Evolutionary conservation across 371 early-diverging fungal genomes (phyloP).

Genomic region (Batkoa obscura): DNA sequence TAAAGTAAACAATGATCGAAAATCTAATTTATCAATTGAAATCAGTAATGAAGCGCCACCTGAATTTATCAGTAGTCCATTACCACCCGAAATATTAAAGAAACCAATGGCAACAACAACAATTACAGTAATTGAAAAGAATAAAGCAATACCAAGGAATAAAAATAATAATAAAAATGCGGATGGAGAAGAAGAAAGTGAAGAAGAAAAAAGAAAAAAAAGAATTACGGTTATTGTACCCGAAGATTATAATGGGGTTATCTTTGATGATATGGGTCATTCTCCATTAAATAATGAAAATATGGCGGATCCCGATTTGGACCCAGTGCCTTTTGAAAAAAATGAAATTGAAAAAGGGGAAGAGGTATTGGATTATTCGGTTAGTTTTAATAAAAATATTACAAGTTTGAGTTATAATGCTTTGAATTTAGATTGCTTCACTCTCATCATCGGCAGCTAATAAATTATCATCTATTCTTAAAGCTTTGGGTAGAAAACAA

Average conservation of each 20-base stretch:
- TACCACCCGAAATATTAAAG: not conserved
- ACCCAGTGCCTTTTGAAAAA: too few relatives aligned
- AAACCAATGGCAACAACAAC: not conserved
- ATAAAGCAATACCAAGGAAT: not conserved
- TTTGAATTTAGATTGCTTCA: not conserved
- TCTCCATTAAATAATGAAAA: not conserved
- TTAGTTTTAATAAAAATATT: not conserved
- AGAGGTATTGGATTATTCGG: not conserved
- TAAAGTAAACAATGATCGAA: not conserved
- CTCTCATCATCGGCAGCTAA: not conserved
- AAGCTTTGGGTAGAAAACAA: not conserved
- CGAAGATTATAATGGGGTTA: not conserved
- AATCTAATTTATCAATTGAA: not conserved
- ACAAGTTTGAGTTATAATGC: not conserved
- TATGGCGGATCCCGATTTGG: not conserved
- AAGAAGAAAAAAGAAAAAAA: conserved; percentile 5
- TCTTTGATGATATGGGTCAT: not conserved
- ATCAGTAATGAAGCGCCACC: not conserved
- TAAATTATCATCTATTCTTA: conserved; percentile 1
- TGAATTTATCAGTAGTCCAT: not conserved
- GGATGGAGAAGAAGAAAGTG: not conserved
- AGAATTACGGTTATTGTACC: conserved; percentile 5
- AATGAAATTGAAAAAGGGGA: not conserved
- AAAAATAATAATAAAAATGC: not conserved
- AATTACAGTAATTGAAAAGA: not conserved